phyloP scores from a whole-genome alignment of 805 yeast species.

The Barnettozyma sucrosica region DNA sequence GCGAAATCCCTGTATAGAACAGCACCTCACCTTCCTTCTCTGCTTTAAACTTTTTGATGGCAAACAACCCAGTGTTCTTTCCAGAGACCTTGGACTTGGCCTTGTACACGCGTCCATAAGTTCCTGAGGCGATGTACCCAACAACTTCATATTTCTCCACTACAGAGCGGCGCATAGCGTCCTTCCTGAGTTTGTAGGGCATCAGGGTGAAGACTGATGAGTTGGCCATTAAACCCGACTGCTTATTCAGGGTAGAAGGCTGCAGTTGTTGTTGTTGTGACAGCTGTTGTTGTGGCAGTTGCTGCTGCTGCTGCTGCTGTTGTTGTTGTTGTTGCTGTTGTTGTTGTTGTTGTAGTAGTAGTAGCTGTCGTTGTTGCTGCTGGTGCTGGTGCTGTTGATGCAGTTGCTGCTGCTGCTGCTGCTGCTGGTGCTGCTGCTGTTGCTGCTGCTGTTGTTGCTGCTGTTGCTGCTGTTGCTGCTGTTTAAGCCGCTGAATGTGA shows the following conservation, averaged over 20 bases:
- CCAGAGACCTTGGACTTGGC: constrained; percentile 48
- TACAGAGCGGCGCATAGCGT: constrained; percentile 62
- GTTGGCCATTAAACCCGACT: constrained; percentile 37
- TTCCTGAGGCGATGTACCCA: constrained; percentile 98
- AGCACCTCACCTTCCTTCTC: constrained; percentile 87
- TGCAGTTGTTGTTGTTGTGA: constrained; percentile 4
- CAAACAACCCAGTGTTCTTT: constrained; percentile 34
- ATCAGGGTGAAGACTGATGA: constrained; percentile 48
- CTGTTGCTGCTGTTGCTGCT: constrained; percentile 9
- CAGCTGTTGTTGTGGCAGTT: constrained; percentile 3
- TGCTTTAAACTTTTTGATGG: constrained; percentile 92
- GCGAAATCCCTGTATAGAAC: constrained; percentile 92
- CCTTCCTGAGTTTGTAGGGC: constrained; percentile 60
- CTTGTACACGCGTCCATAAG: constrained; percentile 92
- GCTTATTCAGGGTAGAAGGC: neutral
- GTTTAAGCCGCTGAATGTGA: constrained; percentile 10
- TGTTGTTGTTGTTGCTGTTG: constrained; percentile 6
- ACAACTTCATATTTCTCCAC: constrained; percentile 79
- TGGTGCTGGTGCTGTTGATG: constrained; percentile 2
- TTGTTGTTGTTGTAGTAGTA: constrained; percentile 4
- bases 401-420: constrained; percentile 5
- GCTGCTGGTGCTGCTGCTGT: neutral
- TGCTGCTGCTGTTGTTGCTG: constrained; percentile 1
- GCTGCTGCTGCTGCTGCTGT: neutral
- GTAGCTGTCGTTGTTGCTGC: neutral